These are phyloP conservation scores for Phytophthora foliorum DNA, from an alignment of 352 stramenopile genomes.

Conservation along the genomic window DNA sequence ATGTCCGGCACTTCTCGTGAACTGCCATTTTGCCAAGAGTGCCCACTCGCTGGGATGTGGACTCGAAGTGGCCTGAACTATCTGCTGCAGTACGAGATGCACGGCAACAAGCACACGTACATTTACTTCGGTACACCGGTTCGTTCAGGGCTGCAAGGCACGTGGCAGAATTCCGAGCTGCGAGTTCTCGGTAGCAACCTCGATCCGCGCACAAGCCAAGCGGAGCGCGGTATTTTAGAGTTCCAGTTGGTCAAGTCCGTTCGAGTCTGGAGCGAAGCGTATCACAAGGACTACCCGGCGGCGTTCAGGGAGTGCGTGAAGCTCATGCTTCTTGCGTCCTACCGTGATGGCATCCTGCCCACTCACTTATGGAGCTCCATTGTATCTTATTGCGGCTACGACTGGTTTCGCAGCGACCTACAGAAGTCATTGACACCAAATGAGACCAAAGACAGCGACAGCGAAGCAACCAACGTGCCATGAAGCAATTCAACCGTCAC, in stretches of 20 bases:
- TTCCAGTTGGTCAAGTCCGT: constrained; percentile 42
- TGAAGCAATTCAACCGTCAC: constrained; percentile 19
- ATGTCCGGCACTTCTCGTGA: constrained; percentile 59
- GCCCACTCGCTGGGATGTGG: constrained; percentile 58
- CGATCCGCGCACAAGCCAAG: constrained; percentile 27
- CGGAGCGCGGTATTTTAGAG: constrained; percentile 53
- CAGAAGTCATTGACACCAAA: constrained; percentile 8
- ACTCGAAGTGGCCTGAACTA: constrained; percentile 51
- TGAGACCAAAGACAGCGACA: constrained; percentile 21
- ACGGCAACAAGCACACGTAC: constrained; percentile 61
- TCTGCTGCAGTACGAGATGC: constrained; percentile 62
- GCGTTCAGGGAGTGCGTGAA: constrained; percentile 52
- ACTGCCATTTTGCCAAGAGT: constrained; percentile 63
- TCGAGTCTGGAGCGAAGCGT: constrained; percentile 50
- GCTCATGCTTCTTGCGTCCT: constrained; percentile 44
- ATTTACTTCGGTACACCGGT: constrained; percentile 57
- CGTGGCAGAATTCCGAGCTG: constrained; percentile 62
- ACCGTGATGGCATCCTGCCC: constrained; percentile 41
- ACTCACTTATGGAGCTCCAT: constrained; percentile 54
- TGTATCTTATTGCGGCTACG: constrained; percentile 53
- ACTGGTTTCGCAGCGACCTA: constrained; percentile 46
- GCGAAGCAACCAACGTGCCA: constrained; percentile 2
- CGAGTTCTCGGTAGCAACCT: constrained; percentile 25
- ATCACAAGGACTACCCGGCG: constrained; percentile 52
- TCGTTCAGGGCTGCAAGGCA: constrained; percentile 49